These are phyloP conservation scores for Ascochyta rabiei DNA, from an alignment of 2,329 filamentous ascomycete genomes.

Conservation along the genomic window DNA sequence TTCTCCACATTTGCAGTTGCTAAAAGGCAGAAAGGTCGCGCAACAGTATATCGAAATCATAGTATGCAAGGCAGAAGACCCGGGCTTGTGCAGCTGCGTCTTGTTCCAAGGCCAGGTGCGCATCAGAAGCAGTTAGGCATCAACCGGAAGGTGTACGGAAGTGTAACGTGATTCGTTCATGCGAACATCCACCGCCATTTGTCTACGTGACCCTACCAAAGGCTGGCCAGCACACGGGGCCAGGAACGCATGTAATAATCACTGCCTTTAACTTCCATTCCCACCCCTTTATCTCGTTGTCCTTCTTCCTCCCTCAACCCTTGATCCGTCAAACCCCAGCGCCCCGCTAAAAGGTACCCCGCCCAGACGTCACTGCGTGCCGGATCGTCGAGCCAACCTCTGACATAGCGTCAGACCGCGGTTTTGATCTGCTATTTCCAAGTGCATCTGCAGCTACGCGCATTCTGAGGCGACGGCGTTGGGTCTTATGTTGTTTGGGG, in stretches of 20 bases:
- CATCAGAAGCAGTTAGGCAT: conserved; percentile 26
- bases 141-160: conserved; percentile 25
- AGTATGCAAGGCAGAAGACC: conserved; percentile 12
- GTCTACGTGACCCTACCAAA: conserved; percentile 34
- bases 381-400: conserved; percentile 25
- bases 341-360: conserved; percentile 18
- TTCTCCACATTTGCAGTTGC: background rate
- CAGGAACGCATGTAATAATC: conserved; percentile 28
- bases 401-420: conserved; percentile 24
- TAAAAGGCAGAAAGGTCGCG: background rate
- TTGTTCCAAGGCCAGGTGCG: conserved; percentile 14
- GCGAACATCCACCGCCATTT: conserved; percentile 30
- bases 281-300: conserved; percentile 5
- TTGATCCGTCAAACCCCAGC: conserved; percentile 8
- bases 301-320: conserved; percentile 10
- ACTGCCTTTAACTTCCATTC: conserved; percentile 14
- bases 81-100: conserved; percentile 15
- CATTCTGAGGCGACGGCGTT: background rate
- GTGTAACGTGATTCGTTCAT: conserved; percentile 36
- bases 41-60: background rate
- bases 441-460: conserved; percentile 20
- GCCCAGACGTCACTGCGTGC: conserved; percentile 30
- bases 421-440: conserved; percentile 24
- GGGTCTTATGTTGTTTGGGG: conserved; percentile 2
- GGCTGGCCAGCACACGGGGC: conserved; percentile 32